Evolutionary conservation across 2,329 filamentous ascomycete genomes (phyloP).

Genomic region (Paramyrothecium sp.): DNA sequence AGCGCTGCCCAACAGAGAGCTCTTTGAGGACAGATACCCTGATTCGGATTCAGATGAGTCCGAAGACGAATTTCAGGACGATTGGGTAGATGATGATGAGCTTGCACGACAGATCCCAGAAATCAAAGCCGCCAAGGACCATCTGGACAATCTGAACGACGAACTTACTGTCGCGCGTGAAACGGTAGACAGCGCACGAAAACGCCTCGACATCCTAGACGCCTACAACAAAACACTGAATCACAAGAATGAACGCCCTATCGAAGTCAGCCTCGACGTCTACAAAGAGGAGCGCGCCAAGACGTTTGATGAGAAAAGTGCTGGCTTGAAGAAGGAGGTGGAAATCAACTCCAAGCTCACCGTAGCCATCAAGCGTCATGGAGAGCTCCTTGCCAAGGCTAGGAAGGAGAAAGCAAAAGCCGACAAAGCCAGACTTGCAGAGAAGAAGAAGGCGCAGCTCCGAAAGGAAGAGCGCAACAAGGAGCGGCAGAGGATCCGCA

Average conservation of each 20-base stretch:
- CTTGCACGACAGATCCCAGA: conserved; percentile 15
- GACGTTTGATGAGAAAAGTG: conserved; percentile 38
- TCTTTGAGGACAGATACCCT: conserved; percentile 54
- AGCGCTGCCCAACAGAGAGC: conserved; percentile 52
- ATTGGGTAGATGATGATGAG: conserved; percentile 14
- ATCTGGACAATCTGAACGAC: conserved; percentile 26
- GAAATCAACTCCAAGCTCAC: conserved; percentile 29
- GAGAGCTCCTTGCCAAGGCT: conserved; percentile 27
- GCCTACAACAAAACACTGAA: conserved; percentile 35
- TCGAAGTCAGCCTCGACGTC: conserved; percentile 34
- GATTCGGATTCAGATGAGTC: conserved; percentile 38
- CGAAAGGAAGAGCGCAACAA: conserved; percentile 33
- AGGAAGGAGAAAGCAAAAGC: conserved; percentile 29
- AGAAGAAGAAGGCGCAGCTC: background rate
- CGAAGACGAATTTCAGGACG: conserved; percentile 18
- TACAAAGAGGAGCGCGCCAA: conserved; percentile 42
- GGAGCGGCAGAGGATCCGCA: conserved; percentile 42
- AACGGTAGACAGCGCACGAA: conserved; percentile 19
- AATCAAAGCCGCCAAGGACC: conserved; percentile 23
- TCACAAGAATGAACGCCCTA: conserved; percentile 27
- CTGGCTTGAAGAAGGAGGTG: conserved; percentile 27
- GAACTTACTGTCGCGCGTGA: conserved; percentile 17
- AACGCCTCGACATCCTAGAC: conserved; percentile 40
- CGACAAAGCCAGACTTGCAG: background rate
- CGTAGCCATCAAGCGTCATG: conserved; percentile 28